Conservation (phyloP, 176 grass and related monocot genomes). For the Guadua angustifolia region DNA sequence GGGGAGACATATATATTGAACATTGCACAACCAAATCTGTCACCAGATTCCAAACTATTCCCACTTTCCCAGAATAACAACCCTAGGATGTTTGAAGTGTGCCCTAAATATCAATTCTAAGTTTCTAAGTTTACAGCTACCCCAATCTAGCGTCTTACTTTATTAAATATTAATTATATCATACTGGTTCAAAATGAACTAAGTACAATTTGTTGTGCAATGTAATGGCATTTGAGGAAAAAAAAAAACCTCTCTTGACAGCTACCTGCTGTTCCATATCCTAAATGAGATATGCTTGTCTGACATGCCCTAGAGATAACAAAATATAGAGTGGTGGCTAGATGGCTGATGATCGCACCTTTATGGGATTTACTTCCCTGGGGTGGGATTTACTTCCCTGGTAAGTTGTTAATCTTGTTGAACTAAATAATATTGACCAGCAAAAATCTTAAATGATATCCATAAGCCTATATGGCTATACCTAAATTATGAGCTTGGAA, state of each 20-base stretch:
- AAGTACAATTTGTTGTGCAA: background rate
- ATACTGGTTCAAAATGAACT: conserved; percentile 3
- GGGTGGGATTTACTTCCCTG: background rate
- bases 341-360: background rate
- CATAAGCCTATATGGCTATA: background rate
- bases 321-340: conserved; percentile 1
- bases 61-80: conserved; percentile 15
- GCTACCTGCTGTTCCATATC: background rate
- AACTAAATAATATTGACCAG: conserved; percentile 2
- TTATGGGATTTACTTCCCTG: background rate
- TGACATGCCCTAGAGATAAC: conserved; percentile 16
- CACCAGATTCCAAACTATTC: conserved; percentile 32
- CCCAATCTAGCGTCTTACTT: conserved; percentile 32
- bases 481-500: conserved; percentile 15
- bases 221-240: conserved; percentile 34
- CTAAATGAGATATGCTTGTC: conserved; percentile 37
- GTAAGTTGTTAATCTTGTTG: conserved; percentile 18
- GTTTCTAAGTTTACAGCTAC: conserved; percentile 26
- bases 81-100: background rate
- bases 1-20: conserved; percentile 5
- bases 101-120: background rate
- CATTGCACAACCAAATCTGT: background rate
- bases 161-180: conserved; percentile 5
- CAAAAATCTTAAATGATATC: conserved; percentile 29
- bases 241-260: background rate